Evolutionary conservation across 1,284 basidiomycete genomes (phyloP), one percentile per base, ranked within the genome.

Genomic region (Fomitopsis schrenkii): DNA sequence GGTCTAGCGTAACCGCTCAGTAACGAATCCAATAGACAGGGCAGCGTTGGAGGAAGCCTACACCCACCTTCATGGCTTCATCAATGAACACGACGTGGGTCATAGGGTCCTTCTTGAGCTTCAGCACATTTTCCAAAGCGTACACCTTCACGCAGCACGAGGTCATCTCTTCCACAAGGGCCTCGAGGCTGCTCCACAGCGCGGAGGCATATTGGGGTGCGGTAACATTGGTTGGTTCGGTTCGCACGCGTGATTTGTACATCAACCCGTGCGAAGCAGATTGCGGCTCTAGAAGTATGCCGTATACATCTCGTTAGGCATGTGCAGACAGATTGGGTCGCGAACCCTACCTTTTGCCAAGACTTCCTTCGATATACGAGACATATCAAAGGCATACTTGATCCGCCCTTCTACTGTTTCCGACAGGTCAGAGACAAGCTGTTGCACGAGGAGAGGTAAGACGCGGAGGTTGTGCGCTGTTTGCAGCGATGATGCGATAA

Each of bases 91-190:
- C 82, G 1, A 83, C 77, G 60, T 94, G 91, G 0, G 91, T 88
- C 19, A 84, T 77, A 0, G 87, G 80, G 71, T 97, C 94, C 70
- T 86, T 91, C 78, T 98, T 98, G 68, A 96, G 75, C 69, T 86
- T 87, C 35, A 98, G 79, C 4, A 98, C 96, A 71, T 94, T 97
- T 74, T 98, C 95, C 6, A 99, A 83, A 0, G 91, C 92, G 74
- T 98, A 97, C 5, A 98, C 93, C 90, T 97, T 96, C 72, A 94
- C 86, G 72, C 95, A 97, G 68, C 93, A 94, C 58, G 87, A 88
- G 2, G 92, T 86, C 83, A 99, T 89, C 68, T 97, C 95, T 65
- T 94, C 90, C 5, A 97, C 84, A 68, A 98, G 84, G 6, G 77
- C 79, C 68, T 97, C 94, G 5, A 99, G 78, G 55, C 93, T 80